A percentile compares a stretch with the other conserved stretches of the same genome.
These are phyloP conservation scores for Nannizzia gypsea DNA, from an alignment of 2,329 filamentous ascomycete species.

Conservation along the genomic window DNA sequence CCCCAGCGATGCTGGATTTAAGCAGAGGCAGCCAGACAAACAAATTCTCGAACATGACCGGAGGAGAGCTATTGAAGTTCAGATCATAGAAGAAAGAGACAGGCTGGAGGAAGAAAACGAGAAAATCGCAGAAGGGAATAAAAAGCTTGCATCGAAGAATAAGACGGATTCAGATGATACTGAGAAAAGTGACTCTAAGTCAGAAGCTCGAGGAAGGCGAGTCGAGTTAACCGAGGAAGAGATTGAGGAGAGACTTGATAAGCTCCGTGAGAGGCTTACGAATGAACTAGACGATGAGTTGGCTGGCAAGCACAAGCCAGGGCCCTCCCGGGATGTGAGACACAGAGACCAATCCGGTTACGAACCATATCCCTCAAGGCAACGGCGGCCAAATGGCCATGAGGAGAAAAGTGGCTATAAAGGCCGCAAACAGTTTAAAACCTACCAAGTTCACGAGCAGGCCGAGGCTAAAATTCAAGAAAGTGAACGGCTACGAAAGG, in stretches of 20 bases:
- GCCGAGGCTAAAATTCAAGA: constrained; percentile 94
- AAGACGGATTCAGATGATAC: constrained; percentile 10
- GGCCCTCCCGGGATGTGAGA: not conserved
- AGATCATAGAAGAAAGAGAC: constrained; percentile 82
- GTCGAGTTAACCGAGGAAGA: constrained; percentile 59
- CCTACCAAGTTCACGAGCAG: constrained; percentile 90
- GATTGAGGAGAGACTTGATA: constrained; percentile 66
- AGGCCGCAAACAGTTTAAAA: constrained; percentile 53
- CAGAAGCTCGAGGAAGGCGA: constrained; percentile 24
- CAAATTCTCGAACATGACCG: constrained; percentile 91
- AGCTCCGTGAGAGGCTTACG: constrained; percentile 52
- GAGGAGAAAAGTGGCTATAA: constrained; percentile 15
- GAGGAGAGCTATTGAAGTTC: constrained; percentile 80
- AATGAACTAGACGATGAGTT: constrained; percentile 41
- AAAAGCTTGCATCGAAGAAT: constrained; percentile 27
- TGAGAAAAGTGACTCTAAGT: constrained; percentile 18
- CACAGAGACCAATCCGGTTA: constrained; percentile 5
- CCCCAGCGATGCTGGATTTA: constrained; percentile 42
- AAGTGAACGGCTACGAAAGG: constrained; percentile 74
- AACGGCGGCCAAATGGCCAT: constrained; percentile 18
- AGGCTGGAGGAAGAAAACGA: constrained; percentile 71
- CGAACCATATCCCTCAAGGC: constrained; percentile 6
- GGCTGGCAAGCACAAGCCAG: constrained; percentile 18
- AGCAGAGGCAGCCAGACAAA: constrained; percentile 77
- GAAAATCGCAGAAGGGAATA: constrained; percentile 58